Base-by-base conservation (phyloP, 2,329 filamentous ascomycete species). In the Trichoderma arundinaceum region DNA sequence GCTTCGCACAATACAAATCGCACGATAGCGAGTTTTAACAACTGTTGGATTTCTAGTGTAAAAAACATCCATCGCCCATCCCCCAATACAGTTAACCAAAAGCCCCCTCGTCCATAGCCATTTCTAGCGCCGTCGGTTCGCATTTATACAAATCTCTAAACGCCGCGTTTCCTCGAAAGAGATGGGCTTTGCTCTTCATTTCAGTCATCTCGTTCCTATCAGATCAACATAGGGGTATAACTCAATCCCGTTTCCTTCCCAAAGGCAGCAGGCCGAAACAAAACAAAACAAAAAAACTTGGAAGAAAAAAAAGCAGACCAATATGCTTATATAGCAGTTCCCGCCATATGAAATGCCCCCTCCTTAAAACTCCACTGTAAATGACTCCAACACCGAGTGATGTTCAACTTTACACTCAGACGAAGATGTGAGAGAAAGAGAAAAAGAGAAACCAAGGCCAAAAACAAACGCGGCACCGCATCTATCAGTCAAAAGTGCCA, bases 401-500 rank as follows among this genome's bases (percentile, higher is more conserved):
- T 44, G 44, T 56, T 38, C 38, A 32, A 17, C 39, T 19, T 54
- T 57, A 35, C 64, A 62, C 39, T 46, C 58, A 15, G 49, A 38
- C 49, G 39, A 56, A 56, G 43, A 59, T 38, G 35, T 48, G 13
- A 38, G 19, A 48, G 35, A n/a, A 53, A 48, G 56, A 38, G 13
- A 57, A 57, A 35, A 35, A 22, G 32, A 38, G 12, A 44, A 35
- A 28, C 32, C 32, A 49, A 49, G 49, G n/a, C 7, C 15, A 38
- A 35, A 52, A 63, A 22, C 15, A 49, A 7, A 44, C 28, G 2
- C 10, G 28, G 17, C 51, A 46, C 35, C 28, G 17, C 48, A 48
- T 56, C 57, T 68, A 62, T 74, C 67, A 76, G 62, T 70, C 71
- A 64, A 81, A 82, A 0, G 78, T 71, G 4, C 80, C 80, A 41